Evolutionary conservation across 345 rosid species (phyloP).

Genomic region (Eutrema heterophyllum): DNA sequence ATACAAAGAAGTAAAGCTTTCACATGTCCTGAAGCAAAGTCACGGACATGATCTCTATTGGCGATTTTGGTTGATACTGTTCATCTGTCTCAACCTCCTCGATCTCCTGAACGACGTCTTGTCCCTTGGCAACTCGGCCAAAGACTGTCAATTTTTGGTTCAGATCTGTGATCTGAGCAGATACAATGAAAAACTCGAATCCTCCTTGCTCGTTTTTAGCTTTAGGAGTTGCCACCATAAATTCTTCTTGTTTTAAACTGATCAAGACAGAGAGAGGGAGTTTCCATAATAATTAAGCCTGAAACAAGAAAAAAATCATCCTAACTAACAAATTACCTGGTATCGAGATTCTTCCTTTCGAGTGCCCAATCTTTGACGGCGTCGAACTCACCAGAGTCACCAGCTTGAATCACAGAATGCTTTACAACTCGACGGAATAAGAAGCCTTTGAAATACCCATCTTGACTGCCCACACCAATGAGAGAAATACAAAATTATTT

Average conservation of each 20-base stretch:
- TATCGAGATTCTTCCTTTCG: constrained; percentile 39
- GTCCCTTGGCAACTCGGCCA: constrained; percentile 56
- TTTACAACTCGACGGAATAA: constrained; percentile 56
- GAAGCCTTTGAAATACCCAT: constrained; percentile 58
- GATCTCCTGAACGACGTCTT: constrained; percentile 71
- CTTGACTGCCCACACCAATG: constrained; percentile 46
- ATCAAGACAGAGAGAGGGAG: constrained; percentile 5
- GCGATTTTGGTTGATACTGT: constrained; percentile 66
- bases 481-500: background rate
- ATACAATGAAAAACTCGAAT: constrained; percentile 62
- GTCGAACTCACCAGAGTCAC: constrained; percentile 33
- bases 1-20: background rate
- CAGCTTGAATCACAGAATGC: constrained; percentile 57
- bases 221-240: constrained; percentile 67
- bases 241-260: constrained; percentile 63
- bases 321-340: constrained; percentile 15
- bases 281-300: background rate
- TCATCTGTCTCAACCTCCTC: constrained; percentile 91
- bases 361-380: constrained; percentile 59
- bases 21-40: constrained; percentile 47
- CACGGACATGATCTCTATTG: constrained; percentile 51
- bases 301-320: background rate
- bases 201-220: constrained; percentile 40
- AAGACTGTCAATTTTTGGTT: constrained; percentile 59
- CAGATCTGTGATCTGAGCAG: constrained; percentile 54